phyloP scores from a whole-genome alignment of 805 yeast species.

The Blastobotrys robertii region DNA sequence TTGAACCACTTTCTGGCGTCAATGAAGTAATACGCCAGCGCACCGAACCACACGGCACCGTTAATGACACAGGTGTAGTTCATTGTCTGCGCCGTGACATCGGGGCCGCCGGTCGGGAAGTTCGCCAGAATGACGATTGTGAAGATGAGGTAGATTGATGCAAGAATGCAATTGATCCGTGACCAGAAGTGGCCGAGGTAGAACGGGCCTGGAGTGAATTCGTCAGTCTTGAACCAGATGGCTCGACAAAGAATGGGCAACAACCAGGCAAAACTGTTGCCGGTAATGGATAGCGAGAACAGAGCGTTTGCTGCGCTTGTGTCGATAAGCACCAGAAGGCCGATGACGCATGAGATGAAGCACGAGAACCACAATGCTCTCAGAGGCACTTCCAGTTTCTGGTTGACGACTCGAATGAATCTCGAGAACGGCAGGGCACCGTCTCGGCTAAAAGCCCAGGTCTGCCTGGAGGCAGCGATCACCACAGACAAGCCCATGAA shows the following conservation, averaged over 20 bases:
- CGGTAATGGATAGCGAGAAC: constrained; percentile 53
- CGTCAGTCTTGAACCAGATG: constrained; percentile 36
- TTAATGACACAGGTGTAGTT: constrained; percentile 62
- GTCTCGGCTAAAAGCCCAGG: constrained; percentile 71
- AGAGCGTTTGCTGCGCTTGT: constrained; percentile 54
- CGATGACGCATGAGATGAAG: constrained; percentile 39
- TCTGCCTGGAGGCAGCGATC: constrained; percentile 58
- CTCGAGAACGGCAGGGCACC: constrained; percentile 59
- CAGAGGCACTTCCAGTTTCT: constrained; percentile 48
- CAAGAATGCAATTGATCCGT: constrained; percentile 35
- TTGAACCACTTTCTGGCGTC: constrained; percentile 46
- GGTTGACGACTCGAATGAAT: constrained; percentile 48
- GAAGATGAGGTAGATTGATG: constrained; percentile 42
- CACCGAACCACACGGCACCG: constrained; percentile 48
- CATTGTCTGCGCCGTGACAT: constrained; percentile 37
- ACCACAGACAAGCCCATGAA: constrained; percentile 56
- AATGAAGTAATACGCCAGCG: constrained; percentile 41
- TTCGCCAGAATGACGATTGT: constrained; percentile 43
- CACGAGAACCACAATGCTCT: constrained; percentile 53
- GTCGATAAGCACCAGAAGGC: constrained; percentile 50
- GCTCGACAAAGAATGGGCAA: constrained; percentile 47
- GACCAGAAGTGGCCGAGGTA: constrained; percentile 45
- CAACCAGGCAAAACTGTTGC: constrained; percentile 56
- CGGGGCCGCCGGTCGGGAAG: constrained; percentile 42
- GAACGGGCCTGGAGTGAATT: constrained; percentile 59